Evolutionary conservation across 768 basidiomycete genomes (phyloP).

Genomic region (Tulasnella sp.): DNA sequence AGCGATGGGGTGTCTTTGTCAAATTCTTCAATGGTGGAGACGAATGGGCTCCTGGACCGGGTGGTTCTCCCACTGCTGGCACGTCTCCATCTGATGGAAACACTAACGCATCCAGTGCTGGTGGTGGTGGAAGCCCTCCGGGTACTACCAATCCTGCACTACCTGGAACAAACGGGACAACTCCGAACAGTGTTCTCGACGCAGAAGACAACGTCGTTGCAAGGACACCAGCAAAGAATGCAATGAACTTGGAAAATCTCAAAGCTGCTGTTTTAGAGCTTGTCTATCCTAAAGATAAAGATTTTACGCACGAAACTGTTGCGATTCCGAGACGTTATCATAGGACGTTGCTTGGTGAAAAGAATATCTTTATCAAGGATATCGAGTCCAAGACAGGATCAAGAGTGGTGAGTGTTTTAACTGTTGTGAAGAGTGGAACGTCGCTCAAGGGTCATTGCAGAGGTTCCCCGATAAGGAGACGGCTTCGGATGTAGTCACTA

Average conservation of each 20-base stretch:
- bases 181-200: constrained; percentile 6
- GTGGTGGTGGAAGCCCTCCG: not conserved
- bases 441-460: not conserved
- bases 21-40: constrained; percentile 92
- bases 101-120: constrained; percentile 38
- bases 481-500: constrained; percentile 89
- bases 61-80: no score
- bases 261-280: constrained; percentile 96
- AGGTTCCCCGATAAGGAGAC: constrained; percentile 87
- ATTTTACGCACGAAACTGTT: constrained; percentile 87
- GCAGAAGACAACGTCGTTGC: constrained; percentile 98
- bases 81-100: constrained; percentile 59
- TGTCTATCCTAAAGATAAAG: constrained; percentile 97
- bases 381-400: constrained; percentile 96
- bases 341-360: constrained; percentile 87
- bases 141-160: not conserved
- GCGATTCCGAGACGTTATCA: constrained; percentile 92
- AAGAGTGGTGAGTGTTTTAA: constrained; percentile 34
- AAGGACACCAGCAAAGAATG: constrained; percentile 96
- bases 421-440: not conserved
- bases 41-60: constrained; percentile 90
- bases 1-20: constrained; percentile 98
- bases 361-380: constrained; percentile 91
- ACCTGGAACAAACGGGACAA: not conserved
- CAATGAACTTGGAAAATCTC: constrained; percentile 83